Base-by-base conservation (phyloP, 1,139 yeast species). In the Pichia kudriavzevii region DNA sequence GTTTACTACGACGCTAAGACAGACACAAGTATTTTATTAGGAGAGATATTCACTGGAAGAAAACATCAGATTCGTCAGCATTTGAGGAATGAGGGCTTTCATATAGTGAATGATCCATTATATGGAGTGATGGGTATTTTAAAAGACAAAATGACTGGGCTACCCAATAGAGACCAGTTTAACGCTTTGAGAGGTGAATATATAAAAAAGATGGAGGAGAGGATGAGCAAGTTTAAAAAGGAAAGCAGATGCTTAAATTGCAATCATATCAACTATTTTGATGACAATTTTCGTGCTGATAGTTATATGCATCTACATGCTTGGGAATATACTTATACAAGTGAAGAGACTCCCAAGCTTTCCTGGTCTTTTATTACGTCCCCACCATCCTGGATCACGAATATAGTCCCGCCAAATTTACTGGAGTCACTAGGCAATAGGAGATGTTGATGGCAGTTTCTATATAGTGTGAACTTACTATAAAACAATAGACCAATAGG, bases 21-120 rank as follows among this genome's bases (percentile, higher is more conserved):
- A 0, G 50, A 76, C 44, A 65, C 75, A 34, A 69, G 77, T 33
- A 52, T 80, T 0, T 78, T 81, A 0, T 45, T 61, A 27, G 79
- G 91, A 49, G 61, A 59, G 40, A 88, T 91, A 0, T 44, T 69
- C 10, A 76, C 88, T 0, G 94, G 94, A 0, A 66, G 80, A 47
- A 79, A 80, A 49, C 94, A 81, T 53, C 93, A 82, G 52, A 79
- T 82, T 14, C 62, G 94, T 39, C 78, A 81, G 7, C 94, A 82
- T 58, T 55, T 47, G 5, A 66, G 82, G 19, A 67, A 73, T 36
- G 36, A 78, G 30, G 84, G 83, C 0, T 61, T 53, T 43, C 87
- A 91, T 0, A 81, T 82, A n/a, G 67, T 64, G 1, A 78, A 80
- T 46, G 93, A 82, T 51, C 67, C 67, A 10, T 55, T 76, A n/a